Conservation (phyloP, 1,284 basidiomycete species). For the Anthracocystis panici-leucophaei region DNA sequence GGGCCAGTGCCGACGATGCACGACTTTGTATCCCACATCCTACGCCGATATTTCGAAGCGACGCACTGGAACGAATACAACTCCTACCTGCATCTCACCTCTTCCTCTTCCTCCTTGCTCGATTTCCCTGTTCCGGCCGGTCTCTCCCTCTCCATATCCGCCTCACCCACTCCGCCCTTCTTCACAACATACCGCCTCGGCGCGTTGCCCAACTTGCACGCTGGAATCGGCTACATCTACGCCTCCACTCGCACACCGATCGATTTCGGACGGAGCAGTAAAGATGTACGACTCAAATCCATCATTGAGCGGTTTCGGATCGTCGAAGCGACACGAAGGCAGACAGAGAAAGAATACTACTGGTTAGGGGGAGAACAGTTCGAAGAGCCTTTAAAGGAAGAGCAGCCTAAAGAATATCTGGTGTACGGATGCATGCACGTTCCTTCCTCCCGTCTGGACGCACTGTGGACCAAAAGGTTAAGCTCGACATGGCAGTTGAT, state of each 20-base stretch:
- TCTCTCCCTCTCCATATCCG: conserved; percentile 84
- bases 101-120: conserved; percentile 80
- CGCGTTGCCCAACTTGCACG: conserved; percentile 88
- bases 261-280: conserved; percentile 34
- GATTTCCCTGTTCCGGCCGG: conserved; percentile 85
- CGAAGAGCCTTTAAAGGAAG: background rate
- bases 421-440: conserved; percentile 92
- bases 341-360: conserved; percentile 72
- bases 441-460: conserved; percentile 87
- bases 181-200: conserved; percentile 94
- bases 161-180: conserved; percentile 82
- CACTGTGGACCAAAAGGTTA: conserved; percentile 85
- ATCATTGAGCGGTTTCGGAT: conserved; percentile 78
- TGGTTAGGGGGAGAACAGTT: conserved; percentile 28
- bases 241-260: conserved; percentile 73
- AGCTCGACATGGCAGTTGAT: conserved; percentile 71
- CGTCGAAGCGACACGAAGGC: conserved; percentile 81
- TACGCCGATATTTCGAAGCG: conserved; percentile 86
- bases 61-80: conserved; percentile 98
- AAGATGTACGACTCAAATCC: conserved; percentile 83
- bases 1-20: conserved; percentile 47
- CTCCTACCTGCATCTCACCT: conserved; percentile 87
- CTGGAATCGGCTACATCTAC: conserved; percentile 93
- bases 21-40: conserved; percentile 76
- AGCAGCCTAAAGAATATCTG: conserved; percentile 78